Conservation (phyloP, 2,329 filamentous ascomycete genomes). For the Aspergillus spinulosporus region DNA sequence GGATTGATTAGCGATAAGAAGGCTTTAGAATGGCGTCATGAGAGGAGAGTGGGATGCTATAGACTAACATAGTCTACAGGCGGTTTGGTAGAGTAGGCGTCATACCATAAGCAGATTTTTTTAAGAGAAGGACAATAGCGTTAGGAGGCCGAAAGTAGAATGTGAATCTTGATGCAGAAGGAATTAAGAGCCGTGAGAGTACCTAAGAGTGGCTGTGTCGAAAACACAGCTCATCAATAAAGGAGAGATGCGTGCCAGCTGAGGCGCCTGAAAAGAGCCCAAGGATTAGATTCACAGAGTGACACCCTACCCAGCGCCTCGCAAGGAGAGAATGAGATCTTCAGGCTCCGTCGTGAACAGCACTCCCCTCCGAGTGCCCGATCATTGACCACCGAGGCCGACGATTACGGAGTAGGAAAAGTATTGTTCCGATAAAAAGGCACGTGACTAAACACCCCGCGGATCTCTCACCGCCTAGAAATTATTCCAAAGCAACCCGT, state of each 20-base stretch:
- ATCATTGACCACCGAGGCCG: conserved; percentile 17
- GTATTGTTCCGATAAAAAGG: conserved; percentile 21
- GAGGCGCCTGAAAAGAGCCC: not conserved
- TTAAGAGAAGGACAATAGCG: not conserved
- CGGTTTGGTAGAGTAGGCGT: not conserved
- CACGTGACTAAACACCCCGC: conserved; percentile 29
- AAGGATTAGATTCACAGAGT: not conserved
- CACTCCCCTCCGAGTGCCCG: not conserved
- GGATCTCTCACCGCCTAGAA: conserved; percentile 30
- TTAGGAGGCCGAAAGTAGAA: conserved; percentile 1
- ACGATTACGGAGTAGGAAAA: conserved; percentile 25
- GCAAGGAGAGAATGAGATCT: conserved; percentile 17
- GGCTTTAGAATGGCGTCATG: conserved; percentile 9
- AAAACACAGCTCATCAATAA: conserved; percentile 5
- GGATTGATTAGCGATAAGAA: conserved; percentile 17
- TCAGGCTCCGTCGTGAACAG: conserved; percentile 15
- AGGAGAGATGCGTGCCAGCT: not conserved
- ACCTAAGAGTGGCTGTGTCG: conserved; percentile 7
- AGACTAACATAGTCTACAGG: not conserved
- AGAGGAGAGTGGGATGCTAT: not conserved
- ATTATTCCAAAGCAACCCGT: conserved; percentile 26
- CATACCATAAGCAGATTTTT: not conserved
- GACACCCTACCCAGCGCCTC: conserved; percentile 6
- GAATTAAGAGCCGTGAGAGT: conserved; percentile 8
- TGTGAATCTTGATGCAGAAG: conserved; percentile 1